Evolutionary conservation across 306 rosid species (phyloP), one percentile per base, ranked within the genome.

Genomic region (Glycine latifolia): DNA sequence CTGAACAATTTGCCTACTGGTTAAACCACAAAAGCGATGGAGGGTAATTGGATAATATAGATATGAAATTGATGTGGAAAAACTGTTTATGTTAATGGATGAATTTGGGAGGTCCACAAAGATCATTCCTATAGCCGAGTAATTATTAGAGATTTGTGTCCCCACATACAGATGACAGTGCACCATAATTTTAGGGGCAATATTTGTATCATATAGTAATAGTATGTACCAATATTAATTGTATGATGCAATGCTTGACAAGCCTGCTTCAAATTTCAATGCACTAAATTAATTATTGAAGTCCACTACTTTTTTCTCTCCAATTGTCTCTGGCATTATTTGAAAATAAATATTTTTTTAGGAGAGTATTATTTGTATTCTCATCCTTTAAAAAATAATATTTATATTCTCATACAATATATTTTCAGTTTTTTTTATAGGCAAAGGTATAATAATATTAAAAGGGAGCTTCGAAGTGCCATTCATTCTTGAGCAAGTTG

Each of bases 101-200:
- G 13, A 65, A 72, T 26, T 76, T 67, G 77, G 52, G 52, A 41
- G 76, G 61, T 46, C 50, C 49, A 20, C 62, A 67, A 63, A 73
- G 60, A 59, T 70, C 12, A 48, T 48, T 13, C 39, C 14, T 52
- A 26, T 26, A 41, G 58, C 1, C n/a, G n/a, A 16, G 62, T 41
- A 71, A 54, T 26, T 83, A 55, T 76, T 17, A 5, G 39, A 76
- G 82, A 60, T 44, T 77, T 62, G 54, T 58, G 81, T 73, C 83
- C 81, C 86, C 81, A 82, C 81, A 65, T 56, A 71, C 66, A 33
- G 17, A 66, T 48, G 78, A 75, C 63, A 41, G 50, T 71, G 31
- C 44, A 65, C 80, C 83, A 3, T 73, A 41, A 65, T 71, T 69
- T 59, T 10, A 75, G 43, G 73, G 68, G 76, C 53, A 20, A 59